Percentiles rank a stretch among this genome's conserved stretches.
Evolutionary conservation across 176 grass and related monocot genomes (phyloP).

Genomic region (Oryza coarctata): DNA sequence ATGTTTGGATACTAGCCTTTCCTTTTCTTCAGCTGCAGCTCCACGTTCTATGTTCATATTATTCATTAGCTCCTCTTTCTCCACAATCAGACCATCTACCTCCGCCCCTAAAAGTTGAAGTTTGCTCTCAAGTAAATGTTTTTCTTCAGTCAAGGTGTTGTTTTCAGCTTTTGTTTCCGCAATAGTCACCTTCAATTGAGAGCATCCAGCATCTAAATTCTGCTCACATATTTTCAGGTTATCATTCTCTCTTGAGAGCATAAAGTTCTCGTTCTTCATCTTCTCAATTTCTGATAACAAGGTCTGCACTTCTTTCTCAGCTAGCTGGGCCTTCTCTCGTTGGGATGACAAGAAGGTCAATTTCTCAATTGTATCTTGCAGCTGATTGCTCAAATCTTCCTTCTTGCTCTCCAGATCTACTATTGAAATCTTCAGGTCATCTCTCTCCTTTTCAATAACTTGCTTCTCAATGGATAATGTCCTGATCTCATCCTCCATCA

Average conservation of each 20-base stretch:
- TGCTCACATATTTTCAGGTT: conserved; percentile 47
- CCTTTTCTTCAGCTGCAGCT: conserved; percentile 44
- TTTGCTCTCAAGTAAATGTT: conserved; percentile 45
- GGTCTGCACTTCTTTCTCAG: conserved; percentile 42
- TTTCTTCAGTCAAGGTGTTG: conserved; percentile 34
- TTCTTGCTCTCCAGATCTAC: conserved; percentile 40
- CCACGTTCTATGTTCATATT: conserved; percentile 38
- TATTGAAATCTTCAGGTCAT: conserved; percentile 40
- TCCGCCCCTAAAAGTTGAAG: conserved; percentile 32
- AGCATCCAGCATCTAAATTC: conserved; percentile 42
- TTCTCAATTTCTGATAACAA: conserved; percentile 50
- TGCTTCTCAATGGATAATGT: conserved; percentile 43
- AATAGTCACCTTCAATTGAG: conserved; percentile 39
- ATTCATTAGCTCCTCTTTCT: conserved; percentile 43
- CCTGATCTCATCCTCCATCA: conserved; percentile 48
- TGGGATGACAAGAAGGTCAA: conserved; percentile 33
- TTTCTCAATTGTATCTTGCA: conserved; percentile 43
- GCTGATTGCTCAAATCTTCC: conserved; percentile 35
- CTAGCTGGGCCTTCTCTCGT: conserved; percentile 37
- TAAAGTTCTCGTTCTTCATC: conserved; percentile 55
- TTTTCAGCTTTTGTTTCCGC: conserved; percentile 51
- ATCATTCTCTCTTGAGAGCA: conserved; percentile 37
- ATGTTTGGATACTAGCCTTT: conserved; percentile 32
- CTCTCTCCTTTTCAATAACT: conserved; percentile 45
- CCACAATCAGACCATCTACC: conserved; percentile 40